These are phyloP conservation scores for Hysterium pulicare DNA, from an alignment of 2,329 filamentous ascomycete genomes.

Conservation along the genomic window DNA sequence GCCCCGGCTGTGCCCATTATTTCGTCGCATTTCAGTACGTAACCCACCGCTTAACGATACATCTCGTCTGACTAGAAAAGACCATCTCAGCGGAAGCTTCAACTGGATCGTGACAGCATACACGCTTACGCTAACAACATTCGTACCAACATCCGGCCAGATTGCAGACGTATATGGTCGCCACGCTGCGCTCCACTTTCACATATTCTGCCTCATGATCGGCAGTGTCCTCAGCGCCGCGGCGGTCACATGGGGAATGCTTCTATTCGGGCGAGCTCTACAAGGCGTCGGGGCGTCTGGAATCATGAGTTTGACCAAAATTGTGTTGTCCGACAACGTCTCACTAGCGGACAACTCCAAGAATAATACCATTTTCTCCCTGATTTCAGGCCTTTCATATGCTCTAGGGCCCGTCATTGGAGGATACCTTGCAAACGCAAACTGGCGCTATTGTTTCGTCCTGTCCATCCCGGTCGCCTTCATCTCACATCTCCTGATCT, in stretches of 20 bases:
- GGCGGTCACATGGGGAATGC: constrained; percentile 55
- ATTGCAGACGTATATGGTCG: constrained; percentile 64
- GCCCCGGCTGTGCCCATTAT: constrained; percentile 61
- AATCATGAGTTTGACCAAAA: constrained; percentile 57
- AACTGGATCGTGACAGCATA: constrained; percentile 67
- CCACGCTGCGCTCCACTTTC: constrained; percentile 55
- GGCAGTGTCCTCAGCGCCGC: constrained; percentile 62
- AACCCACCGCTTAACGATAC: background rate
- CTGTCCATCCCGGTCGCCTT: constrained; percentile 41
- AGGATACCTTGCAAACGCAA: constrained; percentile 52
- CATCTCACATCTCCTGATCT: constrained; percentile 52
- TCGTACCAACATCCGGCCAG: constrained; percentile 65
- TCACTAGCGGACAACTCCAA: constrained; percentile 68
- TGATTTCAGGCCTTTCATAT: constrained; percentile 59
- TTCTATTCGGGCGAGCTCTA: constrained; percentile 61
- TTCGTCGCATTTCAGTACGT: constrained; percentile 60
- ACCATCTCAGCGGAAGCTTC: constrained; percentile 53
- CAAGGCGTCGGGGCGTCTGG: constrained; percentile 63
- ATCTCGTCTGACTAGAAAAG: constrained; percentile 14
- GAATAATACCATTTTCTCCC: constrained; percentile 63
- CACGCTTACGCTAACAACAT: constrained; percentile 64
- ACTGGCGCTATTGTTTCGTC: constrained; percentile 67
- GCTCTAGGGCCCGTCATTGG: constrained; percentile 61
- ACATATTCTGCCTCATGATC: constrained; percentile 51
- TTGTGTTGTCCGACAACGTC: constrained; percentile 64